These are phyloP conservation scores for Achlya hypogyna DNA, from an alignment of 352 stramenopile species.

Conservation along the genomic window DNA sequence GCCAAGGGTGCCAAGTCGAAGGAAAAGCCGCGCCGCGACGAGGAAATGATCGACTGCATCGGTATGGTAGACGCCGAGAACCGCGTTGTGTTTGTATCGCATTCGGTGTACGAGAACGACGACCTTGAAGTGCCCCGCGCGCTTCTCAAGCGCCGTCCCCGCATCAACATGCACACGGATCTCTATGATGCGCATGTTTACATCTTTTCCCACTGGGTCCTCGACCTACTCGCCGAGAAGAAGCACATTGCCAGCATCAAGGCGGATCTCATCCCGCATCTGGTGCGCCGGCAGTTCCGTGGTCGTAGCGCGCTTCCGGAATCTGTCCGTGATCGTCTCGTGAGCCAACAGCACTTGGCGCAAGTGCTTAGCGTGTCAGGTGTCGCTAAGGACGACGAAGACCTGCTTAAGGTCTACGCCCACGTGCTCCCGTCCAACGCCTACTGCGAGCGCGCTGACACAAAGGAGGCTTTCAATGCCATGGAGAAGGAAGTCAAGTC, in stretches of 20 bases:
- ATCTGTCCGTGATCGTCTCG: constrained; percentile 45
- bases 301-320: constrained; percentile 43
- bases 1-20: constrained; percentile 28
- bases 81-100: constrained; percentile 56
- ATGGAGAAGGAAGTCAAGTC: constrained; percentile 70
- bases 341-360: constrained; percentile 42
- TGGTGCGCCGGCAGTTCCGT: constrained; percentile 71
- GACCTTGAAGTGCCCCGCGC: constrained; percentile 53
- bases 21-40: constrained; percentile 62
- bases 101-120: constrained; percentile 65
- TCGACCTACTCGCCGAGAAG: constrained; percentile 68
- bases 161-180: constrained; percentile 68
- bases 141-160: constrained; percentile 57
- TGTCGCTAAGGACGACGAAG: constrained; percentile 41
- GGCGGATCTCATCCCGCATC: constrained; percentile 62
- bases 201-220: constrained; percentile 78
- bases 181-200: constrained; percentile 79
- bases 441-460: constrained; percentile 75
- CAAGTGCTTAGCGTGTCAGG: constrained; percentile 50
- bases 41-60: constrained; percentile 79
- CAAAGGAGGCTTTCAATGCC: constrained; percentile 53
- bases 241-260: constrained; percentile 82
- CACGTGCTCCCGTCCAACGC: constrained; percentile 61
- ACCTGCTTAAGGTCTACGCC: constrained; percentile 65
- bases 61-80: constrained; percentile 54